Evolutionary conservation across 345 rosid genomes (phyloP), one percentile per base, ranked within the genome.

Genomic region (Populus euphratica): DNA sequence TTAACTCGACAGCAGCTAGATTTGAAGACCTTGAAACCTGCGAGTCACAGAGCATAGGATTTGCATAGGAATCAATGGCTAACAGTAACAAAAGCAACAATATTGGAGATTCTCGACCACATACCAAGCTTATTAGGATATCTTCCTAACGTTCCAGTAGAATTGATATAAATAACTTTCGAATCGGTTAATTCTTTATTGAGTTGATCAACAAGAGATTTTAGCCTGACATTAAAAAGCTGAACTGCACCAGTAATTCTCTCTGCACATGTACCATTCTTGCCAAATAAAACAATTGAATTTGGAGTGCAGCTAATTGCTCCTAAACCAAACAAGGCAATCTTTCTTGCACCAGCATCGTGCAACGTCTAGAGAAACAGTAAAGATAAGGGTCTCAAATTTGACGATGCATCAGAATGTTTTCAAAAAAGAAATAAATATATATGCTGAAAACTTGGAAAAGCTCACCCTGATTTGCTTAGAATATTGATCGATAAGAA

Each of bases 241-340:
- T 0, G 36, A 2, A 1, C 88, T 2, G 88, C 86, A 65, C 44
- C 39, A 38, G 81, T 83, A 71, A 81, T 79, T 10, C 77, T 69
- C 25, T 81, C 85, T n/a, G 72, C 81, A 33, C 88, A 86, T 43
- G 47, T 70, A 76, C 23, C 52, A 16, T 82, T 81, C 43, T 62
- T 69, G 62, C 76, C 80, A 16, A n/a, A 78, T 41, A 47, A 43
- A 49, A 68, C 77, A 41, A 79, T 33, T 13, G 70, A 10, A 12
- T 56, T 29, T 49, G 86, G 86, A 1, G 71, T 72, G 52, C 86
- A 86, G 38, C 88, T 86, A 18, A 86, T 47, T 68, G 59, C 78
- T 49, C 81, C 81, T 1, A 86, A 54, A 18, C 85, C 80, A 14
- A 83, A 70, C 69, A 83, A 59, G 6, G 78, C 85, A 20, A 86